Evolutionary conservation across 495 filamentous ascomycete species (phyloP).

Genomic region (Penicillium ochrochloron): DNA sequence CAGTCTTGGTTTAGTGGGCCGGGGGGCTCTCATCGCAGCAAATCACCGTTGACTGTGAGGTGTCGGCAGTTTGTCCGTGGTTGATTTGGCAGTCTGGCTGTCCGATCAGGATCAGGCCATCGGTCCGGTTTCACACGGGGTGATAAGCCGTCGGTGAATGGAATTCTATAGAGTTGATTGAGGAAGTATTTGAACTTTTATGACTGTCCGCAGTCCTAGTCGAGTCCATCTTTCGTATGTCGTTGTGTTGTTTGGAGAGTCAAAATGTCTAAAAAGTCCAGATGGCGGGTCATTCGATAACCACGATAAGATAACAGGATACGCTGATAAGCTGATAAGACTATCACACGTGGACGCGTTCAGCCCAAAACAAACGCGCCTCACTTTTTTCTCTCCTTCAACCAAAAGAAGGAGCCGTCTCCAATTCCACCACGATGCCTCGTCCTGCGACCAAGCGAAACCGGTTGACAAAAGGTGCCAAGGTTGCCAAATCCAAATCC

Average conservation of each 20-base stretch:
- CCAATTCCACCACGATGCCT: conserved; percentile 37
- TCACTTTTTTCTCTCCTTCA: neutral
- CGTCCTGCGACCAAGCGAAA: conserved; percentile 49
- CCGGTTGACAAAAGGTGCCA: conserved; percentile 32
- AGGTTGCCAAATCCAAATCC: conserved; percentile 11
- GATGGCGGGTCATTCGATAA: neutral
- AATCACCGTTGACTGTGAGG: neutral
- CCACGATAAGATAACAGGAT: neutral
- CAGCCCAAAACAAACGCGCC: conserved; percentile 27
- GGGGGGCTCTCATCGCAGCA: neutral
- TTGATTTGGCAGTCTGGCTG: conserved; percentile 17
- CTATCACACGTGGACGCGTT: conserved; percentile 30
- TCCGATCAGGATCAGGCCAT: conserved; percentile 14
- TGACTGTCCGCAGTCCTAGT: neutral
- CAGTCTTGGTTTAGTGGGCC: conserved; percentile 9
- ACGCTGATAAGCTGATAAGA: conserved; percentile 5
- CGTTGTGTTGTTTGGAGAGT: neutral
- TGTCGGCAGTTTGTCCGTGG: conserved; percentile 11
- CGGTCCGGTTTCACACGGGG: neutral
- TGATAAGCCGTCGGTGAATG: neutral
- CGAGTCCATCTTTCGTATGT: neutral
- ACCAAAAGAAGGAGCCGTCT: neutral
- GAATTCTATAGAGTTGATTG: neutral
- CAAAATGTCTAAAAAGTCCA: neutral
- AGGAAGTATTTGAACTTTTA: neutral